These are phyloP conservation scores for Dillenia suffruticosa DNA, from an alignment of 164 flowering plant species.

Conservation along the genomic window DNA sequence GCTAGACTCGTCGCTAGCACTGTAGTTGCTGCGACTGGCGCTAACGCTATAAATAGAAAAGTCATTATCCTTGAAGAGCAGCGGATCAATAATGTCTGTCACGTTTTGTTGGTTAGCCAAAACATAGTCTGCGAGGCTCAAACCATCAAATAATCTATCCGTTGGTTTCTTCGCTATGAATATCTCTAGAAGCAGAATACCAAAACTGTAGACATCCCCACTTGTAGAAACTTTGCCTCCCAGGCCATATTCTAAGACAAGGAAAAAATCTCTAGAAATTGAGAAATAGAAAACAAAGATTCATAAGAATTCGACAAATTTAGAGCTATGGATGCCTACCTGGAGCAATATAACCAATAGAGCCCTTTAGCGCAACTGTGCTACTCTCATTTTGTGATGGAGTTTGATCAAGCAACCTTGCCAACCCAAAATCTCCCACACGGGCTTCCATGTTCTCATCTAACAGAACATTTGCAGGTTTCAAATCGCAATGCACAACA, in stretches of 20 bases:
- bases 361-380: constrained; percentile 16
- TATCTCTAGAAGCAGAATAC: constrained; percentile 15
- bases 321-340: background rate
- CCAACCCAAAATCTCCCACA: constrained; percentile 17
- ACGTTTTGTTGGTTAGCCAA: background rate
- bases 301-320: background rate
- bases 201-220: constrained; percentile 19
- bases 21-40: background rate
- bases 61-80: background rate
- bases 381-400: constrained; percentile 1
- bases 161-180: constrained; percentile 16
- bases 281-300: background rate
- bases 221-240: constrained; percentile 5
- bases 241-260: constrained; percentile 5
- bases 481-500: constrained; percentile 18
- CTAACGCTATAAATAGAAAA: background rate
- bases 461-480: constrained; percentile 14
- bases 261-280: background rate
- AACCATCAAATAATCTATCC: constrained; percentile 8
- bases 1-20: background rate
- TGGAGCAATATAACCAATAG: constrained; percentile 20
- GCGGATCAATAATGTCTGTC: background rate
- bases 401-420: constrained; percentile 12
- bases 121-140: constrained; percentile 1
- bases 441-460: constrained; percentile 12